Evolutionary conservation across 768 basidiomycete species (phyloP), one percentile per base, ranked within the genome.

Genomic region (Cantharellus cinnabarinus): DNA sequence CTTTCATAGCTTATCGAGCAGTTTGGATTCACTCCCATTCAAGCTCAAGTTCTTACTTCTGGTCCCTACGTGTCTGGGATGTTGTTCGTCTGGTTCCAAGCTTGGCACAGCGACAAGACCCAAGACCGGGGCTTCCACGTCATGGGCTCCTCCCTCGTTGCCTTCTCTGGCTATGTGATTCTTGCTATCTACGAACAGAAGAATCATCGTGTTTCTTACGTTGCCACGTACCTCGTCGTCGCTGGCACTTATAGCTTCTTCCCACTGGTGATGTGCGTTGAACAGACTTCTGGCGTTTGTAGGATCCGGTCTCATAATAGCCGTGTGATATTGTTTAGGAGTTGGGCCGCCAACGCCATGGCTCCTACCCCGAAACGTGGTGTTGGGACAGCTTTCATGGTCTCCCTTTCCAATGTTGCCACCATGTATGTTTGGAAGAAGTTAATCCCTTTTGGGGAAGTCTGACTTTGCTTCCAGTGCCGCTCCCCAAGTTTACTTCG

Each of bases 331-430:
- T 48, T 48, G 44, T 57, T 41, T 41, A 79, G 77, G 77, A 77
- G 76, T 64, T 80, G 78, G 78, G 78, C 77, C 10, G 76, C 77
- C 3, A 79, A 79, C 64, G 69, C 73, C 0, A 78, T 80, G 65
- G 75, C 78, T 3, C 78, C 78, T 5, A 80, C 78, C 4, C 77
- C 76, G 1, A 80, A 80, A 64, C 72, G 78, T 37, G 78, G 78
- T 44, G 78, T 78, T 56, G 78, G 78, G 3, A 79, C 78, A 0
- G 77, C 77, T 2, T 79, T 80, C 64, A 76, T 79, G 50, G 77
- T 79, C 34, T 79, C 78, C 1, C 74, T 80, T 50, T 77, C 77
- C 20, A 80, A 78, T 64, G 75, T 74, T 62, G 71, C 79, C 7
- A 79, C 77, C 2, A 79, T 78, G 77, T 78, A 57, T 59, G 75